These are phyloP conservation scores for Ogataea trehaloabstinens DNA, from an alignment of 805 yeast species.

Conservation along the genomic window DNA sequence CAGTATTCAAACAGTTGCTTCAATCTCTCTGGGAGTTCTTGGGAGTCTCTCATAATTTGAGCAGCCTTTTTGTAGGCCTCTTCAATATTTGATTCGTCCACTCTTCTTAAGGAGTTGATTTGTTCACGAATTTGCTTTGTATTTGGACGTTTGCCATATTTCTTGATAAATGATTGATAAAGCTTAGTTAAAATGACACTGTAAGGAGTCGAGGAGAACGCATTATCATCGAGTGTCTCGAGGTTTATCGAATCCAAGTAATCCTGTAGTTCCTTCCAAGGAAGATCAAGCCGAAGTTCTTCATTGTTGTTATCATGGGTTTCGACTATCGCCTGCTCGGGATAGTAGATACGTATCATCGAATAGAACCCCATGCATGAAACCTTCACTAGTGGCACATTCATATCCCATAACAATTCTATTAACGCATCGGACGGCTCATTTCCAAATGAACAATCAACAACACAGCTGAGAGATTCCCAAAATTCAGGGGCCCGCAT, in stretches of 20 bases:
- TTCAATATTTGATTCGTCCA: constrained; percentile 36
- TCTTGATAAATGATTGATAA: constrained; percentile 38
- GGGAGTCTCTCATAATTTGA: constrained; percentile 39
- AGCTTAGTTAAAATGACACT: constrained; percentile 59
- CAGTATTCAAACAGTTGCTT: constrained; percentile 26
- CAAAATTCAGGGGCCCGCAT: constrained; percentile 32
- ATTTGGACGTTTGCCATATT: constrained; percentile 22
- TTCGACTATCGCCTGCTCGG: constrained; percentile 67
- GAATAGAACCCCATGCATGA: constrained; percentile 67
- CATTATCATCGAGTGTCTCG: constrained; percentile 40
- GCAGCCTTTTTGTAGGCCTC: constrained; percentile 41
- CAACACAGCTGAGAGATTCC: constrained; percentile 48
- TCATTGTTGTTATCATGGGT: constrained; percentile 61
- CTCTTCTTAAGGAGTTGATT: constrained; percentile 10
- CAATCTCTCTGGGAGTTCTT: constrained; percentile 29
- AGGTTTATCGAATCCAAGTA: constrained; percentile 53
- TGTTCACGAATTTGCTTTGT: constrained; percentile 19
- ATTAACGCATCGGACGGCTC: constrained; percentile 23
- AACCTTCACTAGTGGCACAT: constrained; percentile 55
- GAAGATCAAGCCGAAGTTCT: constrained; percentile 63
- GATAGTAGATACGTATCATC: constrained; percentile 46
- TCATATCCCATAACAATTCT: constrained; percentile 38
- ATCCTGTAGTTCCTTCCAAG: constrained; percentile 67
- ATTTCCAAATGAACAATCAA: constrained; percentile 31
- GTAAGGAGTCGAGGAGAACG: constrained; percentile 67